phyloP scores from a whole-genome alignment of 768 basidiomycete species.

The Glaciozyma antarctica region DNA sequence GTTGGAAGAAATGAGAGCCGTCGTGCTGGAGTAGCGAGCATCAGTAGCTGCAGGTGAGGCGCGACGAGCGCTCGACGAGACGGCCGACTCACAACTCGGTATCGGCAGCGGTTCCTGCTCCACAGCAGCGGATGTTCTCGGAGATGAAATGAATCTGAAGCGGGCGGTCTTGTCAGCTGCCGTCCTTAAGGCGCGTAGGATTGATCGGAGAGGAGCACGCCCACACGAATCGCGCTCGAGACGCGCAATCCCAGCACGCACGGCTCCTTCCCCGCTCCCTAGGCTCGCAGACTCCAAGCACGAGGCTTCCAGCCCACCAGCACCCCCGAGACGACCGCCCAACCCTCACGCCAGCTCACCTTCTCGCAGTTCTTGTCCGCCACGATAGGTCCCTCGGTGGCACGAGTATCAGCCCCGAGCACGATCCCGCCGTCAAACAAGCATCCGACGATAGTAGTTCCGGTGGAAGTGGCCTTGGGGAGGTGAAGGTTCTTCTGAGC shows the following conservation, averaged over 20 bases:
- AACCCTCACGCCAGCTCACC: slow-evolving; percentile 45
- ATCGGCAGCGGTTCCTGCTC: slow-evolving; percentile 68
- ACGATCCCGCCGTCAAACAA: slow-evolving; percentile 78
- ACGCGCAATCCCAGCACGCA: too few relatives aligned
- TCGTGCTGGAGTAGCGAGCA: slow-evolving; percentile 36
- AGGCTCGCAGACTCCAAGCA: background rate
- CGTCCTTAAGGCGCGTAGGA: background rate
- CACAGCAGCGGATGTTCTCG: slow-evolving; percentile 91
- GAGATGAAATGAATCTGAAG: slow-evolving; percentile 93
- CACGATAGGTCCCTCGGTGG: slow-evolving; percentile 86
- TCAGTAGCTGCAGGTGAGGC: too few relatives aligned
- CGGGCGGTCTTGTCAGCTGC: slow-evolving; percentile 1
- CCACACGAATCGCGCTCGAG: too few relatives aligned
- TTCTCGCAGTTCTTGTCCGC: slow-evolving; percentile 99
- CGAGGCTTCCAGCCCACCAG: too few relatives aligned
- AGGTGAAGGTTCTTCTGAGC: slow-evolving; percentile 20
- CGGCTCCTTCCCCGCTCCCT: background rate
- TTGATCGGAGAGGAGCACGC: background rate
- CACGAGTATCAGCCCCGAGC: slow-evolving; percentile 91
- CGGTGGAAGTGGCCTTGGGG: slow-evolving; percentile 42
- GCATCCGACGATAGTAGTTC: slow-evolving; percentile 93
- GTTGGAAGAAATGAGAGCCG: slow-evolving; percentile 89
- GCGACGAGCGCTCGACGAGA: background rate
- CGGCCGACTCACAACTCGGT: slow-evolving; percentile 57
- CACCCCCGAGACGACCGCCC: background rate